Evolutionary conservation across 2,329 filamentous ascomycete genomes (phyloP).

Genomic region (Cladosporium velox): DNA sequence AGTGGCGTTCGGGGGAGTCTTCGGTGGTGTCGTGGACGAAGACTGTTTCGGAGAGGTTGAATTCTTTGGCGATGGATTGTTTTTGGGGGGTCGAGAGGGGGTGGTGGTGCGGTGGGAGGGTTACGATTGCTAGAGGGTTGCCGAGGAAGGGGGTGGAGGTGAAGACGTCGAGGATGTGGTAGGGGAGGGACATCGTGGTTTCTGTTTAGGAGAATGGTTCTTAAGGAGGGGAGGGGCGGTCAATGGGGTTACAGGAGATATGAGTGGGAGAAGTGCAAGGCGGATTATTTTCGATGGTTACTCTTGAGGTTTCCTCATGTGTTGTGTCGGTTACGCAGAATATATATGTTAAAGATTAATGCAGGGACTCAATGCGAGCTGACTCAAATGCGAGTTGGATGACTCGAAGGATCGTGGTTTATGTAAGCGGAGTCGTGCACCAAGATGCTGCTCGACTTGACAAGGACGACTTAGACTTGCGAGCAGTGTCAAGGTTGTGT

Average conservation of each 20-base stretch:
- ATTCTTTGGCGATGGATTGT: conserved; percentile 54
- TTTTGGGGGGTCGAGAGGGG: conserved; percentile 41
- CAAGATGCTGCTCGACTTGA: background rate
- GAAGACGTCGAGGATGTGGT: conserved; percentile 43
- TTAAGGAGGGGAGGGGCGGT: background rate
- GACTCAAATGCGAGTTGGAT: background rate
- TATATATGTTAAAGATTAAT: no score
- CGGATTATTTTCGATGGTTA: background rate
- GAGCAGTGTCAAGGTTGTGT: background rate
- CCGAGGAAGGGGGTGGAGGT: conserved; percentile 47
- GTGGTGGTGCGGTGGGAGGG: conserved; percentile 39
- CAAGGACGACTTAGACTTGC: background rate
- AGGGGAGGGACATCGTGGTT: background rate
- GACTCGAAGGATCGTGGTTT: background rate
- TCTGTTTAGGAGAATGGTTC: background rate
- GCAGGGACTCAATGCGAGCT: background rate
- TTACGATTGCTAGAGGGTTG: conserved; percentile 55
- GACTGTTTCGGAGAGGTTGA: conserved; percentile 57
- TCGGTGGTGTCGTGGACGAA: conserved; percentile 46
- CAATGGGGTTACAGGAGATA: background rate
- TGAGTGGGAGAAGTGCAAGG: background rate
- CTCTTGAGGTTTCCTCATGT: background rate
- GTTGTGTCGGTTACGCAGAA: no score
- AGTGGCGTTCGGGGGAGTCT: background rate
- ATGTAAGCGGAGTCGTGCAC: background rate